A percentile compares a stretch with the other conserved stretches of the same genome.
phyloP scores from a whole-genome alignment of 2,329 filamentous ascomycete species.

The Atkinsonella texensis region DNA sequence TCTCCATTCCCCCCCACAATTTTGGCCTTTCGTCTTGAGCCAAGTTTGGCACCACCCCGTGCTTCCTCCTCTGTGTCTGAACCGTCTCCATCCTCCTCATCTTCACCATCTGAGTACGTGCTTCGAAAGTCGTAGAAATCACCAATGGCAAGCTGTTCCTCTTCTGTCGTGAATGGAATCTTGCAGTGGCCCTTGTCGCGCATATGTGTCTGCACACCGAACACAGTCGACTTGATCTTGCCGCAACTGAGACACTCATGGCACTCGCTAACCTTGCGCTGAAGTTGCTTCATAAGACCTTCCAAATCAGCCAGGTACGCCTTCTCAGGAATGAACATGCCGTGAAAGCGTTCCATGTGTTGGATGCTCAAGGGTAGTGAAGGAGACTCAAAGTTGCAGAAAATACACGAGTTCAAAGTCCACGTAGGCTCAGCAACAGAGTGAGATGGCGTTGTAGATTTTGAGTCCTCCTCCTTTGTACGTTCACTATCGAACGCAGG shows the following conservation, averaged over 20 bases:
- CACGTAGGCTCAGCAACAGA: slow-evolving; percentile 23
- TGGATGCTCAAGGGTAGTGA: slow-evolving; percentile 62
- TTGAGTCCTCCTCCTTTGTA: slow-evolving; percentile 29
- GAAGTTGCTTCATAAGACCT: slow-evolving; percentile 66
- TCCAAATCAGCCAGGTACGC: slow-evolving; percentile 72
- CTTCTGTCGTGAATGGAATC: slow-evolving; percentile 81
- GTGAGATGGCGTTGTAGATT: slow-evolving; percentile 27
- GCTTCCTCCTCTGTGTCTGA: slow-evolving; percentile 30
- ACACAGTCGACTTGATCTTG: slow-evolving; percentile 65
- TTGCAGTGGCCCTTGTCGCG: slow-evolving; percentile 93
- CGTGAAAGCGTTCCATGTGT: slow-evolving; percentile 88
- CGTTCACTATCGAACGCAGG: slow-evolving; percentile 28
- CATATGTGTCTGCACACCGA: slow-evolving; percentile 92
- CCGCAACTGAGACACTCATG: slow-evolving; percentile 83
- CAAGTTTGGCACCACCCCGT: slow-evolving; percentile 56
- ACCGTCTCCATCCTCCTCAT: slow-evolving; percentile 44
- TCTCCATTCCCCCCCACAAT: slow-evolving; percentile 38
- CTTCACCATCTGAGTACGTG: slow-evolving; percentile 78
- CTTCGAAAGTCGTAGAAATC: slow-evolving; percentile 95
- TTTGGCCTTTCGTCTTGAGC: slow-evolving; percentile 43
- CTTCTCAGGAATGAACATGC: slow-evolving; percentile 92
- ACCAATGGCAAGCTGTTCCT: slow-evolving; percentile 86
- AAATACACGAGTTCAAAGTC: slow-evolving; percentile 56
- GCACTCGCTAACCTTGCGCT: slow-evolving; percentile 66
- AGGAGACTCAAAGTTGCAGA: slow-evolving; percentile 81